phyloP scores from a whole-genome alignment of 768 basidiomycete genomes.

The Xerocomellus chrysenteron region DNA sequence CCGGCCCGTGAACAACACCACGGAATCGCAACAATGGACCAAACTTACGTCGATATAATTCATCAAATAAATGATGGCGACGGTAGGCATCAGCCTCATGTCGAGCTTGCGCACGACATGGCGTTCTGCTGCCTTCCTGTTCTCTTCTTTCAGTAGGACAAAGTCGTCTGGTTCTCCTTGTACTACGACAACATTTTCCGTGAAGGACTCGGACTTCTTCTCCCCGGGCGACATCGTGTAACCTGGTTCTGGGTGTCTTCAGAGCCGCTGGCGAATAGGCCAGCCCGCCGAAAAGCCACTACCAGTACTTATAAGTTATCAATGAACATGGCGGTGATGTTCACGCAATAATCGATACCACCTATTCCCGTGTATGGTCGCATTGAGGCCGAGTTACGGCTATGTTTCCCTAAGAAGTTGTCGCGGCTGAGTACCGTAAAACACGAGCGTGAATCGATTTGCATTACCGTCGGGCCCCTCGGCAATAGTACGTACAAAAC shows the following conservation, averaged over 20 bases:
- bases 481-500: no score
- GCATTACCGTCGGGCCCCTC: no score
- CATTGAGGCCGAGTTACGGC: no score
- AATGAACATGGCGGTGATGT: no score
- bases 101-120: slow-evolving; percentile 29
- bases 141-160: slow-evolving; percentile 7
- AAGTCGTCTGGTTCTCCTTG: slow-evolving; percentile 5
- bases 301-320: no score
- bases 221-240: slow-evolving; percentile 7
- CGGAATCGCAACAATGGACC: not conserved
- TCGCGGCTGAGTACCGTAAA: no score
- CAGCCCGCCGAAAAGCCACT: no score
- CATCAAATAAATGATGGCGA: slow-evolving; percentile 24
- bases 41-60: slow-evolving; percentile 28
- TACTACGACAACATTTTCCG: slow-evolving; percentile 3
- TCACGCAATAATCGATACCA: no score
- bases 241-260: not conserved
- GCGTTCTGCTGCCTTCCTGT: slow-evolving; percentile 21
- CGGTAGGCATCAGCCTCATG: slow-evolving; percentile 27
- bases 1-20: not conserved
- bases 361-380: no score
- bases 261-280: not conserved
- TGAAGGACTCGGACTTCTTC: slow-evolving; percentile 10
- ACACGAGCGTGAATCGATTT: no score
- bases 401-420: no score